phyloP scores from a whole-genome alignment of 768 basidiomycete genomes.

The Mycena floridula region DNA sequence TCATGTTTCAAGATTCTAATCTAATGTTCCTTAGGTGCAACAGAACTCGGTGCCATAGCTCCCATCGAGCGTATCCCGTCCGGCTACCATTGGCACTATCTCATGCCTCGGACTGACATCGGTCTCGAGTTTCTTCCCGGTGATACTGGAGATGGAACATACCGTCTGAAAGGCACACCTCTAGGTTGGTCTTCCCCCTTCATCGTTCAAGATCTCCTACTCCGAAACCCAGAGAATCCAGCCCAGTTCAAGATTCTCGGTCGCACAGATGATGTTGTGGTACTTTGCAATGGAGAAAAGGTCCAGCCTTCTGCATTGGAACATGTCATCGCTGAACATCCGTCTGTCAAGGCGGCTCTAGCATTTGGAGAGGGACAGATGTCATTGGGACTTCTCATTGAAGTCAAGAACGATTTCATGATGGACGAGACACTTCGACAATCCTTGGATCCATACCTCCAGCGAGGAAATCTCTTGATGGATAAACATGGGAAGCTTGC shows the following conservation, averaged over 20 bases:
- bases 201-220: conserved; percentile 32
- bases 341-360: conserved; percentile 28
- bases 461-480: conserved; percentile 26
- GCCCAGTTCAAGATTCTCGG: conserved; percentile 29
- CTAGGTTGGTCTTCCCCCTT: conserved; percentile 27
- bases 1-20: background rate
- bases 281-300: conserved; percentile 39
- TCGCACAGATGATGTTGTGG: conserved; percentile 34
- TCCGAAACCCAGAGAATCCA: conserved; percentile 21
- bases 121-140: conserved; percentile 21
- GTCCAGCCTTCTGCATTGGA: conserved; percentile 28
- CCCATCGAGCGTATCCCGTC: conserved; percentile 22
- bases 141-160: conserved; percentile 18
- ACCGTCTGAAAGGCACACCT: conserved; percentile 22
- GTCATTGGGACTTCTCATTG: conserved; percentile 30
- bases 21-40: conserved; percentile 26
- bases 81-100: conserved; percentile 32
- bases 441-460: conserved; percentile 24
- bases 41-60: conserved; percentile 31
- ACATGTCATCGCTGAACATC: conserved; percentile 26
- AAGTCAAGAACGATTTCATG: conserved; percentile 18
- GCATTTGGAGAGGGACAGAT: conserved; percentile 30
- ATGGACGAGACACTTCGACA: conserved; percentile 12
- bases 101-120: conserved; percentile 28
- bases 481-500: conserved; percentile 32